Evolutionary conservation across 768 basidiomycete genomes (phyloP), one percentile per base, ranked within the genome.

Genomic region (Tulasnella sp.): DNA sequence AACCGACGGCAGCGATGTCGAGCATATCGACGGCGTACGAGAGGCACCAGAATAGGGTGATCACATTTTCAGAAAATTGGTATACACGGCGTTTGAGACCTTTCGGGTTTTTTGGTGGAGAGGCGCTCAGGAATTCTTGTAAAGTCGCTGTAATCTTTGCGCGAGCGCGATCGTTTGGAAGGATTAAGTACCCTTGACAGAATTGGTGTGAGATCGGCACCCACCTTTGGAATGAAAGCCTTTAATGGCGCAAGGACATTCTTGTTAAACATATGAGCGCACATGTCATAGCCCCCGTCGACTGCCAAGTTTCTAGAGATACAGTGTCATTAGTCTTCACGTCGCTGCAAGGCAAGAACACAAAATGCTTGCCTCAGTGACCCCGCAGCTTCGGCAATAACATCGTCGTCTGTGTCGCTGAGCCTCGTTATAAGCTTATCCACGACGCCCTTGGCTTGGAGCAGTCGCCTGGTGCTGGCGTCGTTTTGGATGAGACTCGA

Each of bases 181-280:
- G n/a, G n/a, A n/a, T n/a, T n/a, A n/a, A n/a, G n/a, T n/a, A n/a
- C n/a, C n/a, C n/a, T n/a, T n/a, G n/a, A n/a, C n/a, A n/a, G n/a
- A n/a, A n/a, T n/a, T n/a, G n/a, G n/a, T n/a, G n/a, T n/a, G n/a
- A n/a, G n/a, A 7, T 22, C 3, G 19, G 12, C 14, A 19, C 72
- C 54, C 79, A 93, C 94, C 85, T 94, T 95, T 8, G 92, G 91
- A 22, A 95, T 86, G 80, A 94, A 93, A 0, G 87, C 86, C 79
- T 86, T 89, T 76, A 95, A 83, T 2, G 93, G 93, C 7, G 90
- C 87, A 71, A 97, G 85, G 67, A 97, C 90, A 79, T 93, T 93
- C 85, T 97, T 97, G 83, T 98, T 97, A 84, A 91, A 96, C 93
- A 98, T 96, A 83, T 97, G 94, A 1, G 92, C 94, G 80, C 96